These are phyloP conservation scores for Sugiyamaella chiloensis DNA, from an alignment of 805 yeast species.

Conservation along the genomic window DNA sequence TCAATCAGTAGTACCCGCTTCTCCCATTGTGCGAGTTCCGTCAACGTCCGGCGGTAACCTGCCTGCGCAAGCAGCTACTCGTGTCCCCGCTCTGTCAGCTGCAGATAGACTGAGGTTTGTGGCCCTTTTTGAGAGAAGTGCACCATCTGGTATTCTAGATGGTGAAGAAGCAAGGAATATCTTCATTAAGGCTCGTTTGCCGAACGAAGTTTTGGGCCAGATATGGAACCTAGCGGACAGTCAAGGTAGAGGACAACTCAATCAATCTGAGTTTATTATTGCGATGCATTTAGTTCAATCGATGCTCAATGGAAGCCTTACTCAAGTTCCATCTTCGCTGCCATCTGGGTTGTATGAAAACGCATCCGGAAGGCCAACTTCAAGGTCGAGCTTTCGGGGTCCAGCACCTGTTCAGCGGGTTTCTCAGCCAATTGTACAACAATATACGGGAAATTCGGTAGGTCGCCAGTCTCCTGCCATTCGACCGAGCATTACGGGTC, in stretches of 20 bases:
- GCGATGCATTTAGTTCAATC: constrained; percentile 96
- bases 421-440: constrained; percentile 17
- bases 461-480: constrained; percentile 12
- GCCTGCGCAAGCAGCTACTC: constrained; percentile 7
- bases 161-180: constrained; percentile 84
- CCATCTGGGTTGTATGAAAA: constrained; percentile 38
- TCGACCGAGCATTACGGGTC: constrained; percentile 5
- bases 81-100: constrained; percentile 35
- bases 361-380: constrained; percentile 36
- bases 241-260: constrained; percentile 66
- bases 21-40: constrained; percentile 7
- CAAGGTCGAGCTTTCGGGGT: constrained; percentile 14
- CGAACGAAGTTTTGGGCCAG: constrained; percentile 72
- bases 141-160: constrained; percentile 53
- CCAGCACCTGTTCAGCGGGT: constrained; percentile 18
- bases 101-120: constrained; percentile 37
- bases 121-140: constrained; percentile 63
- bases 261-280: constrained; percentile 72
- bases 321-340: constrained; percentile 50
- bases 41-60: background rate
- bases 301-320: constrained; percentile 60
- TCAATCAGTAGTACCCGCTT: background rate
- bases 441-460: constrained; percentile 22
- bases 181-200: constrained; percentile 83
- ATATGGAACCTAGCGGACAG: constrained; percentile 89